Base-by-base conservation (phyloP, 495 filamentous ascomycete genomes). In the Glonium stellatum region DNA sequence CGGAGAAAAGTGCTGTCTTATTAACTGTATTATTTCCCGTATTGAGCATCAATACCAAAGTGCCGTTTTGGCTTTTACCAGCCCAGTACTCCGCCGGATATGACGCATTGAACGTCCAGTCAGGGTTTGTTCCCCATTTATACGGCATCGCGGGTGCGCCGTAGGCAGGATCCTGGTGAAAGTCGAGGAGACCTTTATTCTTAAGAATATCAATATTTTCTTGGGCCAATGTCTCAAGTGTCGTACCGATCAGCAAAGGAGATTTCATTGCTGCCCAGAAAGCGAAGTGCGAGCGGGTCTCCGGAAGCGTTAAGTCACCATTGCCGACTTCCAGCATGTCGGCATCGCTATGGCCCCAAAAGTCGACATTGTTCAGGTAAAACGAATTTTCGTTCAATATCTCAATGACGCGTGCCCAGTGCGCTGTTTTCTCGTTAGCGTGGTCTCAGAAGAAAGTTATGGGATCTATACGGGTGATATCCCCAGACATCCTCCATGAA, bases 271-370 rank as follows among this genome's bases (percentile, higher is more conserved):
- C 71, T 0, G 80, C 81, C 82, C 82, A 85, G 0, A 85, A 64
- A 23, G 73, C 73, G 52, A 79, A 77, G 64, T 81, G 77, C 9
- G 72, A 65, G 23, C 74, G 67, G 27, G 66, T 62, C 69, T 79
- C 73, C 2, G 68, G 75, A 1, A 76, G 58, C 4, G 77, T 83
- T 47, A 87, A 4, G 75, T 72, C 5, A 78, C 81, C 62, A 8
- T 86, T 87, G 9, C 85, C 84, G 34, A 88, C 76, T 62, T 88
- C 86, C 0, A 88, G 77, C 85, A 87, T 87, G 65, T 89, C 86
- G 4, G 79, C 71, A 61, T 88, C 85, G 6, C 81, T 79, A 55
- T 77, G 75, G 34, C 77, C 80, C 71, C 75, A 81, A 71, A 82
- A 83, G 25, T 78, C 69, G 22, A 73, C 77, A 23, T 73, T 70